Evolutionary conservation across 1,284 basidiomycete species (phyloP).

Genomic region (Schizophyllum amplum): DNA sequence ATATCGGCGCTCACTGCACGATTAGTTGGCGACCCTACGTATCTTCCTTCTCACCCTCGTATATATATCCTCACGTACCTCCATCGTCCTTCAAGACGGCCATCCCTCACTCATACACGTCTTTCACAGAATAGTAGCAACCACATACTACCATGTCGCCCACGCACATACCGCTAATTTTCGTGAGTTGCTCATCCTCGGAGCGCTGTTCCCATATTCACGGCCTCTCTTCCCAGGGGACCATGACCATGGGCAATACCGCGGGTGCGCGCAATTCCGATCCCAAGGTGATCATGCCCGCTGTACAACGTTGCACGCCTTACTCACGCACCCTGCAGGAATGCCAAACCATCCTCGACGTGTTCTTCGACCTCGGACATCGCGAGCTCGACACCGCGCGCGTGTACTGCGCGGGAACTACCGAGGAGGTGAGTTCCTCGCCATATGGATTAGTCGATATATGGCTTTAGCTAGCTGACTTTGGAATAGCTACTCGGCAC

Average conservation of each 20-base stretch:
- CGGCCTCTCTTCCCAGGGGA: constrained; percentile 30
- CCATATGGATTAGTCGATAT: too few relatives aligned
- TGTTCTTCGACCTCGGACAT: constrained; percentile 34
- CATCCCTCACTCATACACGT: too few relatives aligned
- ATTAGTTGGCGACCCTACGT: too few relatives aligned
- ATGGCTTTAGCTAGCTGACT: too few relatives aligned
- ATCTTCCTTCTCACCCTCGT: too few relatives aligned
- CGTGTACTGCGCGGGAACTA: constrained; percentile 43
- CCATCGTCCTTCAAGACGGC: too few relatives aligned
- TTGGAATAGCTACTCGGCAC: constrained; percentile 34
- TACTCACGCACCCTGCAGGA: constrained; percentile 12
- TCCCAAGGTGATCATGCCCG: constrained; percentile 7
- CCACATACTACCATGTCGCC: too few relatives aligned
- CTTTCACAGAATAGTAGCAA: too few relatives aligned
- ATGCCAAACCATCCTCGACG: constrained; percentile 38
- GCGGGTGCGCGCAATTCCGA: constrained; percentile 34
- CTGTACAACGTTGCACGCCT: background rate
- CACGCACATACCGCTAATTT: constrained; percentile 30
- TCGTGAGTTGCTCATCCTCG: constrained; percentile 18
- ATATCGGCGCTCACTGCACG: too few relatives aligned
- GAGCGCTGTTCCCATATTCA: constrained; percentile 2
- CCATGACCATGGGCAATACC: constrained; percentile 39
- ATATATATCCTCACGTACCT: too few relatives aligned
- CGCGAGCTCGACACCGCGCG: constrained; percentile 43
- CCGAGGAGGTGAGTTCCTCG: constrained; percentile 39